Conservation (phyloP, 73 alveolate species). For the Tetrahymena thermophila region DNA sequence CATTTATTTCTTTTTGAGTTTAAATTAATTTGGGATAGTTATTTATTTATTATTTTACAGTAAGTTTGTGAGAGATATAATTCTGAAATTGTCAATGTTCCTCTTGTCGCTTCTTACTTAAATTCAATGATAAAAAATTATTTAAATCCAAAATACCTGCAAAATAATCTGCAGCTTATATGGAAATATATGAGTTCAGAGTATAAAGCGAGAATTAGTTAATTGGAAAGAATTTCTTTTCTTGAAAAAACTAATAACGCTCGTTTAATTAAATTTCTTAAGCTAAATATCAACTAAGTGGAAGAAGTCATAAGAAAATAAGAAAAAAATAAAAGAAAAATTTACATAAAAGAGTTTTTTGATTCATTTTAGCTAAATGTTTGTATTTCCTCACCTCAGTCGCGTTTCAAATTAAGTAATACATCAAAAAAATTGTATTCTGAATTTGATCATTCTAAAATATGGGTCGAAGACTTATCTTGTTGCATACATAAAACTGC, state of each 20-base stretch:
- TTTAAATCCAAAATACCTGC: neutral
- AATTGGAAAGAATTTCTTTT: neutral
- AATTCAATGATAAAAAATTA: neutral
- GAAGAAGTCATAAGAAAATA: neutral
- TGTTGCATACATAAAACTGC: constrained; percentile 43
- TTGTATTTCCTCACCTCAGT: neutral
- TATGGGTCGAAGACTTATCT: constrained; percentile 17
- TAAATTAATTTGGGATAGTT: no score
- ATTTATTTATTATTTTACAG: neutral
- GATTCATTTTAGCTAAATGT: neutral
- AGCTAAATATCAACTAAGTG: neutral
- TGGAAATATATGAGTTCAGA: neutral
- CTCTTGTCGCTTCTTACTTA: neutral
- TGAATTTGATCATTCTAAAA: constrained; percentile 6
- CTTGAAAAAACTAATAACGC: neutral
- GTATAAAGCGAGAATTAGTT: neutral
- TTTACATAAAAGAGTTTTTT: neutral
- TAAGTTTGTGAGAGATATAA: neutral
- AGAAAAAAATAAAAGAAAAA: neutral
- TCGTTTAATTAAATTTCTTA: neutral
- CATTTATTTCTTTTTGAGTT: neutral
- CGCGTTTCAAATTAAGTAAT: neutral
- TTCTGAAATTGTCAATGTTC: neutral
- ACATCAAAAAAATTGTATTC: neutral
- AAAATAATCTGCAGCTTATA: neutral